These are phyloP conservation scores for Populus davidiana DNA, from an alignment of 345 rosid genomes.

Conservation along the genomic window DNA sequence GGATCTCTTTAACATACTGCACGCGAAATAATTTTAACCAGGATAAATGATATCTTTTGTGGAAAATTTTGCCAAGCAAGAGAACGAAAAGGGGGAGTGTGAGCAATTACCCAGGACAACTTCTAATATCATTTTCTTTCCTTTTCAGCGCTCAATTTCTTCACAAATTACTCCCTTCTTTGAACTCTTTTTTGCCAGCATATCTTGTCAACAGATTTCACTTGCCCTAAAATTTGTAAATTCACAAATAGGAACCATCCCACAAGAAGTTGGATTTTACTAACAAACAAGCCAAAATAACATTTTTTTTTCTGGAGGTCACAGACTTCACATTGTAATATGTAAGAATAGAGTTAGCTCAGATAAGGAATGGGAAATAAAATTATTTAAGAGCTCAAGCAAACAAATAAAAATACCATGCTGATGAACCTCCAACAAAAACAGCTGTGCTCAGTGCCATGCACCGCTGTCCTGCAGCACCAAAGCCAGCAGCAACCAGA, in stretches of 20 bases:
- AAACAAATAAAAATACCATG: constrained; percentile 50
- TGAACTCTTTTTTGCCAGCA: background rate
- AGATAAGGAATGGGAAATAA: background rate
- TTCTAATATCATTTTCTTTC: background rate
- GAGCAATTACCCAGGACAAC: background rate
- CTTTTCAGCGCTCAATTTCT: background rate
- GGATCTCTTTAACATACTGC: background rate
- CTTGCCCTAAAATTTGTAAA: background rate
- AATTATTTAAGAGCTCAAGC: background rate
- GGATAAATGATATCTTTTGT: background rate
- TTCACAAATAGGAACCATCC: background rate
- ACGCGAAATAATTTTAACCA: background rate
- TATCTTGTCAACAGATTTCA: background rate
- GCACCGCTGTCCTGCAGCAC: constrained; percentile 98
- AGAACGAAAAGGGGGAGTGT: background rate
- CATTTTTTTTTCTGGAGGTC: background rate
- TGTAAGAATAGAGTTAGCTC: background rate
- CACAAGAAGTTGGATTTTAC: background rate
- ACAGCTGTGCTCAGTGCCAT: constrained; percentile 95
- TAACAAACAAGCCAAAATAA: background rate
- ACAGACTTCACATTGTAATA: background rate
- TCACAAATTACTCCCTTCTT: background rate
- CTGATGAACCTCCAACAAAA: constrained; percentile 70
- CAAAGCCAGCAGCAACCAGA: constrained; percentile 91
- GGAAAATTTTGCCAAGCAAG: background rate